Evolutionary conservation across 2,329 filamentous ascomycete genomes (phyloP).

Genomic region (Colletotrichum sp.): DNA sequence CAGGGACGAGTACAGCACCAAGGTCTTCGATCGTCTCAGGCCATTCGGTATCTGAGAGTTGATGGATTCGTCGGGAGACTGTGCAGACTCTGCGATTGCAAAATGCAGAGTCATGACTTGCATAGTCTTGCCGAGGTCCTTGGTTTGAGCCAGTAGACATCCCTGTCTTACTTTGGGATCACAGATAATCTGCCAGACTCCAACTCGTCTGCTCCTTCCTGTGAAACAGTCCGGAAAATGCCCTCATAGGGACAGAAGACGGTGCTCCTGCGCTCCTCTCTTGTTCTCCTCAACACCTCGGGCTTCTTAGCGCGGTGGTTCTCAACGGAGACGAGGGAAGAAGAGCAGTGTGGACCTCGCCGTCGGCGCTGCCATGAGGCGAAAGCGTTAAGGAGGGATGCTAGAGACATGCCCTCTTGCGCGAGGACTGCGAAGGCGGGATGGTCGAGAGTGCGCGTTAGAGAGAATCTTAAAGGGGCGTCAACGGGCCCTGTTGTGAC

Average conservation of each 20-base stretch:
- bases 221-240: too few species aligned
- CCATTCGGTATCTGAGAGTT: slow-evolving; percentile 70
- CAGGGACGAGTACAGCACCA: slow-evolving; percentile 78
- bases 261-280: too few species aligned
- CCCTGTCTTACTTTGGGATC: slow-evolving; percentile 67
- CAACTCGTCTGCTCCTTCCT: too few species aligned
- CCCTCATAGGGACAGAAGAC: too few species aligned
- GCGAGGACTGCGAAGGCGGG: slow-evolving; percentile 60
- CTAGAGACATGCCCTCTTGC: slow-evolving; percentile 61
- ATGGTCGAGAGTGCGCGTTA: slow-evolving; percentile 65
- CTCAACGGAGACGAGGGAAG: slow-evolving; percentile 12
- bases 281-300: too few species aligned
- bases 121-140: slow-evolving; percentile 94
- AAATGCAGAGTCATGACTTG: slow-evolving; percentile 86
- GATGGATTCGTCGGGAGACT: slow-evolving; percentile 62
- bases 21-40: slow-evolving; percentile 65
- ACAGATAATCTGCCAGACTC: slow-evolving; percentile 55
- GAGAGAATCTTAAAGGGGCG: slow-evolving; percentile 48
- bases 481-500: slow-evolving; percentile 26
- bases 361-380: slow-evolving; percentile 44
- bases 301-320: too few species aligned
- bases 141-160: slow-evolving; percentile 84
- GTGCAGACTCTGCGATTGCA: slow-evolving; percentile 70
- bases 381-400: slow-evolving; percentile 63
- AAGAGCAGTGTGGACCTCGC: slow-evolving; percentile 35